Conservation (phyloP, 306 rosid genomes). For the Aeschynomene evenia region DNA sequence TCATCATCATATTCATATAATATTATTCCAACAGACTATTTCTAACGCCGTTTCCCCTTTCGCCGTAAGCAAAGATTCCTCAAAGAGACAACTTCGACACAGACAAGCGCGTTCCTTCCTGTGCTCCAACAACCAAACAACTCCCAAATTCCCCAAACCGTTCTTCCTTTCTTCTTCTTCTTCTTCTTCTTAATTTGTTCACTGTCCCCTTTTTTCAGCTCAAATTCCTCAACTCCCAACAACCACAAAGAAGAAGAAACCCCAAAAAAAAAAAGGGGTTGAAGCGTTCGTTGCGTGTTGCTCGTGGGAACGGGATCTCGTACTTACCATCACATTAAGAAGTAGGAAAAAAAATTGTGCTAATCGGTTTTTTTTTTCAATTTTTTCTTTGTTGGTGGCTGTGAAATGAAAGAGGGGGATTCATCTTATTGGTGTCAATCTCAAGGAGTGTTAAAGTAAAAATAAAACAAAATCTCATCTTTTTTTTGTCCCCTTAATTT, state of each 20-base stretch:
- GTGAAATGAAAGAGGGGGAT: conserved; percentile 31
- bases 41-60: not conserved
- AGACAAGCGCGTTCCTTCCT: not conserved
- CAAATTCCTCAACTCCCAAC: not conserved
- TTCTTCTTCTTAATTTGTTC: not conserved
- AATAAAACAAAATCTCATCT: not conserved
- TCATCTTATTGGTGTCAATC: conserved; percentile 21
- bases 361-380: not conserved
- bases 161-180: not conserved
- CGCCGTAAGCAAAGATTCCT: not conserved
- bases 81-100: not conserved
- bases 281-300: not conserved
- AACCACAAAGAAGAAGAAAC: not conserved
- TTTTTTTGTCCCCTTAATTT: not conserved
- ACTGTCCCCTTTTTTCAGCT: not conserved
- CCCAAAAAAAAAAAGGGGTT: no score
- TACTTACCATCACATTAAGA: not conserved
- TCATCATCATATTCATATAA: no score
- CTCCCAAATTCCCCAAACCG: not conserved
- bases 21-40: not conserved
- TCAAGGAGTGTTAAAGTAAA: not conserved
- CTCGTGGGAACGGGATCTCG: conserved; percentile 29
- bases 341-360: not conserved
- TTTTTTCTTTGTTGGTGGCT: not conserved
- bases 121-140: not conserved